Conservation (phyloP, 768 basidiomycete genomes). For the Lenzites betulinus region DNA sequence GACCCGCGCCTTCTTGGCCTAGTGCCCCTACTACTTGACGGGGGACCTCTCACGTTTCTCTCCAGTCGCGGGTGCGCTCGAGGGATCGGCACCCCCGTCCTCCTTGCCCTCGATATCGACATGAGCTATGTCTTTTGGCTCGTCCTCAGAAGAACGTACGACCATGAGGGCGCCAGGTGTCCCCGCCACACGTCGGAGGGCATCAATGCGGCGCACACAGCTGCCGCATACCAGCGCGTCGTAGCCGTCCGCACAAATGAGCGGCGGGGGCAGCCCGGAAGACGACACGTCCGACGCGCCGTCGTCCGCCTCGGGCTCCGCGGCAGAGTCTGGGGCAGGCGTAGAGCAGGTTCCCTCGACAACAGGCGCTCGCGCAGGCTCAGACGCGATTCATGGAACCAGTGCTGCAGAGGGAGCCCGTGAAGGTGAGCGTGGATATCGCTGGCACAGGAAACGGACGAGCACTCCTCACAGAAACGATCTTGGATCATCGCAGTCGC, state of each 20-base stretch:
- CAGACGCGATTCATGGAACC: slow-evolving; percentile 91
- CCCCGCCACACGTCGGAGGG: slow-evolving; percentile 65
- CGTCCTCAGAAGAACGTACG: slow-evolving; percentile 47
- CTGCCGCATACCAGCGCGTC: slow-evolving; percentile 72
- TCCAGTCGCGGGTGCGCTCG: slow-evolving; percentile 8
- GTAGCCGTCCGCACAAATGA: slow-evolving; percentile 69
- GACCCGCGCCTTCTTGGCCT: slow-evolving; percentile 46
- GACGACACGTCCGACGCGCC: slow-evolving; percentile 63
- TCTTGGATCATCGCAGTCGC: slow-evolving; percentile 95
- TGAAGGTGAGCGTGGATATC: slow-evolving; percentile 9
- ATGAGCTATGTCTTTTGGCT: slow-evolving; percentile 31
- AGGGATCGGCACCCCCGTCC: neutral
- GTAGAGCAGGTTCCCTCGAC: slow-evolving; percentile 49
- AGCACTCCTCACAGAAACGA: slow-evolving; percentile 76
- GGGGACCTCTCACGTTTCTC: slow-evolving; percentile 49
- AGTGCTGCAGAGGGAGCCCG: slow-evolving; percentile 62
- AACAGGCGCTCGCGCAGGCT: slow-evolving; percentile 70
- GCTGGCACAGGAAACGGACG: slow-evolving; percentile 1
- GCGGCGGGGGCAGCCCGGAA: slow-evolving; percentile 65
- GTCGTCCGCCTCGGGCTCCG: slow-evolving; percentile 41
- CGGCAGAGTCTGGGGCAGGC: slow-evolving; percentile 32
- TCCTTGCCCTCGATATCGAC: slow-evolving; percentile 29
- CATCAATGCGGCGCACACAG: slow-evolving; percentile 60
- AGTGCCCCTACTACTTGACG: slow-evolving; percentile 34
- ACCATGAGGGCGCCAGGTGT: slow-evolving; percentile 70